Base-by-base conservation (phyloP, 768 basidiomycete genomes). In the Mycena vitilis region DNA sequence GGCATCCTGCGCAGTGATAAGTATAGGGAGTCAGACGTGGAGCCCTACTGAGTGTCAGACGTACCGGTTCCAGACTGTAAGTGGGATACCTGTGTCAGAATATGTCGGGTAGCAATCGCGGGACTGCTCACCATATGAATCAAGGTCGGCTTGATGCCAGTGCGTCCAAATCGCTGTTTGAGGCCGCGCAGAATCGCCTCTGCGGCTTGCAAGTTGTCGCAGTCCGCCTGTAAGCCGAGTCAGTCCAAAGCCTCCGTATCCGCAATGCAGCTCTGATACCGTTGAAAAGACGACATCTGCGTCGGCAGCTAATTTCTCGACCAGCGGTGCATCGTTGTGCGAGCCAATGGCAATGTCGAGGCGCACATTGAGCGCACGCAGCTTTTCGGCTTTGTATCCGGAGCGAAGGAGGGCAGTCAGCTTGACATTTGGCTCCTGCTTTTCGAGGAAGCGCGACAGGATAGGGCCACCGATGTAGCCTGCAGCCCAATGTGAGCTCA, bases 1-100 rank as follows among this genome's bases (percentile, higher is more conserved):
- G 72, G n/a, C 84, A 81, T 54, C 83, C 85, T 78, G 74, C 15
- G 10, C 36, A n/a, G n/a, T n/a, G n/a, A n/a, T n/a, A n/a, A n/a
- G n/a, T n/a, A n/a, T n/a, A n/a, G n/a, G n/a, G n/a, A n/a, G n/a
- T n/a, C n/a, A n/a, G n/a, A n/a, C n/a, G n/a, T n/a, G n/a, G n/a
- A n/a, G n/a, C n/a, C n/a, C n/a, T n/a, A n/a, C n/a, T n/a, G n/a
- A n/a, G n/a, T 4, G 16, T 12, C 7, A 48, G 10, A 23, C 20
- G 23, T 4, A 9, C 10, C 12, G n/a, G 34, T 49, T 37, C 25
- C 4, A 13, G 30, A 30, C 30, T 30, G 30, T 2, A n/a, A n/a
- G n/a, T n/a, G 30, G 5, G 30, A 30, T 48, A 44, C 23, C 2
- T n/a, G 2, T 2, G 30, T 23, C 15, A 30, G 6, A 12, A 30